These are phyloP conservation scores for Phalaenopsis hybrid DNA, from an alignment of 116 monocot species.

Conservation along the genomic window DNA sequence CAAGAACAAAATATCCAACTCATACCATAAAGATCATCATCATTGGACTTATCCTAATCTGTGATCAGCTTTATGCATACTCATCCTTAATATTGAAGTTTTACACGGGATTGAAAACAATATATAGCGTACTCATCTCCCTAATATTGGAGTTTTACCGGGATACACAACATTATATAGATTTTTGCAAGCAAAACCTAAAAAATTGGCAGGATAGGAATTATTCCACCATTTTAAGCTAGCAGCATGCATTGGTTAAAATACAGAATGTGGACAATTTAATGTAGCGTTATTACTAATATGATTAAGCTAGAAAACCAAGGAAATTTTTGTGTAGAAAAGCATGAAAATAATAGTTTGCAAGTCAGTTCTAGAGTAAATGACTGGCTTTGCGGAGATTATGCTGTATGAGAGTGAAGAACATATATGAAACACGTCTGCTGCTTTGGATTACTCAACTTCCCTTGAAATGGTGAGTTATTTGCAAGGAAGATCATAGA, in stretches of 20 bases:
- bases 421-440: no score
- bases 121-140: not conserved
- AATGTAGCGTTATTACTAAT: not conserved
- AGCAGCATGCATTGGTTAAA: not conserved
- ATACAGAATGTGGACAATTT: not conserved
- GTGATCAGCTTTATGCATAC: not conserved
- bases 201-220: not conserved
- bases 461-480: no score
- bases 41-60: not conserved
- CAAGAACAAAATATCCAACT: not conserved
- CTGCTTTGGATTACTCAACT: no score
- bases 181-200: no score
- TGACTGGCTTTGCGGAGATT: not conserved
- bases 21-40: not conserved
- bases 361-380: not conserved
- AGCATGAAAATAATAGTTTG: not conserved
- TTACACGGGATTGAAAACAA: no score
- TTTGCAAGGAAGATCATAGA: no score
- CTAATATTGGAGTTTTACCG: no score
- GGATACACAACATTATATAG: no score
- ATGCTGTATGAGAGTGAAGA: no score
- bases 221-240: not conserved
- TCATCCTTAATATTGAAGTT: not conserved
- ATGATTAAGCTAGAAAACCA: not conserved
- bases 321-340: not conserved